Base-by-base conservation (phyloP, 306 rosid genomes). In the Astragalus glycyphyllos region DNA sequence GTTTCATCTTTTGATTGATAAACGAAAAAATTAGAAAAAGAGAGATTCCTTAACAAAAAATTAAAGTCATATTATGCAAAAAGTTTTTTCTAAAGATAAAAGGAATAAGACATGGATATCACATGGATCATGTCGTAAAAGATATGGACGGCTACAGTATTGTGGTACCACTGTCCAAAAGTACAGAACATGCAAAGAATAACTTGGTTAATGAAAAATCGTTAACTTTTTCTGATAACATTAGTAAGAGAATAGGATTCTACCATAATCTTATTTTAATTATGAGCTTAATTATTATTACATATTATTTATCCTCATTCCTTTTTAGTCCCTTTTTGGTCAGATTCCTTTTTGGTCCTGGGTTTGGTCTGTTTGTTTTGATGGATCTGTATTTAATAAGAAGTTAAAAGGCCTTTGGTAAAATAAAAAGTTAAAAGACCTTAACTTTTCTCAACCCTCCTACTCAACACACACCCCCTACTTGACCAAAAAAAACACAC, bases 141-240 rank as follows among this genome's bases (percentile, higher is more conserved):
- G 55, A 63, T 35, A n/a, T 5, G 31, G 11, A 54, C 44, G 7
- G 37, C 8, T 54, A 48, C 42, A 63, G 40, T 70, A n/a, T 54
- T 35, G 38, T 5, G 60, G 31, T 47, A 58, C 51, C 71, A 62
- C 20, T 45, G 46, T 55, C 44, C 61, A 23, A 47, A 71, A 56
- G 77, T 64, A 26, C 5, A 47, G 3, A 38, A 55, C 49, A 65
- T 70, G 69, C 63, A 71, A 78, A 64, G 77, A 37, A 71, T 78
- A 34, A 55, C 49, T 63, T 65, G 64, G 16, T 78, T 29, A 48
- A 37, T 71, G 17, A 60, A 42, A 67, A 61, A 16, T 31, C 23
- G 51, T 17, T 20, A 32, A 8, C 32, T 9, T 23, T 20, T 67
- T 69, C 8, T 57, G 29, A 4, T 58, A 40, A 75, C 50, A 67